Conservation (phyloP, 2,329 filamentous ascomycete genomes). For the Cladophialophora psammophila region DNA sequence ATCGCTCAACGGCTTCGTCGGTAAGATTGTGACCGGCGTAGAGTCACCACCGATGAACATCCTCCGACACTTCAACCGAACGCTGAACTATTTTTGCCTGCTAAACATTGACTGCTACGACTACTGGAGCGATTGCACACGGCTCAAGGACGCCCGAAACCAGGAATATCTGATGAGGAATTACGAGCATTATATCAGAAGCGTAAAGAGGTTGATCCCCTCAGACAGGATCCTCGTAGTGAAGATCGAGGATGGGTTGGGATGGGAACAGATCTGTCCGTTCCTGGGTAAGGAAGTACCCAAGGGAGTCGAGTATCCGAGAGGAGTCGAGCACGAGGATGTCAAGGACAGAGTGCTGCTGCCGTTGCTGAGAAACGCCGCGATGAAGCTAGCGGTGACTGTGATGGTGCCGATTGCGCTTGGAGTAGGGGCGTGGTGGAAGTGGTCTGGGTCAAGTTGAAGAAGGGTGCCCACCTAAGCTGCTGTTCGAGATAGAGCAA, state of each 20-base stretch:
- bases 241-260: constrained; percentile 17
- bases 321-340: constrained; percentile 8
- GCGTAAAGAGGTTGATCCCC: constrained; percentile 11
- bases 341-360: neutral
- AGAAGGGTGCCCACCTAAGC: neutral
- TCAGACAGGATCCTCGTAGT: constrained; percentile 8
- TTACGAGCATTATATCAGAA: constrained; percentile 13
- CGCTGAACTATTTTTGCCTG: constrained; percentile 9
- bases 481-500: neutral
- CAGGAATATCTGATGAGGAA: constrained; percentile 16
- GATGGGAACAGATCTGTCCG: constrained; percentile 15
- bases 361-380: constrained; percentile 5
- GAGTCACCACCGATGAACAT: constrained; percentile 11
- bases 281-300: constrained; percentile 18
- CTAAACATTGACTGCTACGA: constrained; percentile 7
- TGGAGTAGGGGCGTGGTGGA: constrained; percentile 7
- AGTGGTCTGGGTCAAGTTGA: constrained; percentile 4
- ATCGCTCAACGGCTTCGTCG: constrained; percentile 6
- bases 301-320: constrained; percentile 8
- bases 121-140: constrained; percentile 1
- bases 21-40: neutral
- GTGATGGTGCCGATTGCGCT: neutral
- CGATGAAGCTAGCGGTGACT: constrained; percentile 8
- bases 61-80: constrained; percentile 12
- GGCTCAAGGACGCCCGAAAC: constrained; percentile 5